Conservation (phyloP, 139 green algal species). For the Ettlia oleoabundans region DNA sequence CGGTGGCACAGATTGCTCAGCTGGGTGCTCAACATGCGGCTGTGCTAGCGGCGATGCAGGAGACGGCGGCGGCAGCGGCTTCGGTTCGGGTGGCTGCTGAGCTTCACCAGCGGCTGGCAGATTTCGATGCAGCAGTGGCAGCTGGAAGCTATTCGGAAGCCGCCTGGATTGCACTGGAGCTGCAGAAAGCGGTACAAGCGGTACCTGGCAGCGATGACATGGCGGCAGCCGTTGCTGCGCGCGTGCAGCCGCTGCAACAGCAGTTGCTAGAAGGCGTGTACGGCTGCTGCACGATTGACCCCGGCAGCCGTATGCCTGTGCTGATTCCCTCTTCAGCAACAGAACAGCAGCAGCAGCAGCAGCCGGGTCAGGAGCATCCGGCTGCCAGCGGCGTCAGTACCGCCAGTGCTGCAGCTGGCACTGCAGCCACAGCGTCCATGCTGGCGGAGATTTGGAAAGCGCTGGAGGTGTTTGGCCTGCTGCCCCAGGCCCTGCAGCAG, state of each 20-base stretch:
- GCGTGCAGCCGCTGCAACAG: slow-evolving; percentile 28
- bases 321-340: not conserved
- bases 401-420: not conserved
- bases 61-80: not conserved
- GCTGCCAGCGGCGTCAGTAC: not conserved
- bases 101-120: slow-evolving; percentile 47
- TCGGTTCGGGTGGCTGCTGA: slow-evolving; percentile 26
- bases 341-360: slow-evolving; percentile 2
- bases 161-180: slow-evolving; percentile 24
- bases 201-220: slow-evolving; percentile 22
- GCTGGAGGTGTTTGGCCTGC: slow-evolving; percentile 29
- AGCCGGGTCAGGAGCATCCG: not conserved
- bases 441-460: slow-evolving; percentile 32
- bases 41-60: slow-evolving; percentile 24
- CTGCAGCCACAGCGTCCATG: not conserved
- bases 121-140: slow-evolving; percentile 42
- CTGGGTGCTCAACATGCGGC: slow-evolving; percentile 33
- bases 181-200: slow-evolving; percentile 29
- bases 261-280: not conserved
- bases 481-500: slow-evolving; percentile 32
- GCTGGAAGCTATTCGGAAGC: slow-evolving; percentile 24
- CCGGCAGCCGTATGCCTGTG: slow-evolving; percentile 15
- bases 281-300: not conserved
- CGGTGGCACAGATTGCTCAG: slow-evolving; percentile 8
- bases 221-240: slow-evolving; percentile 24